Percentiles rank a stretch among this genome's conserved stretches.
These are phyloP conservation scores for Spinellus fusiger DNA, from an alignment of 192 early-diverging fungal genomes.

Conservation along the genomic window DNA sequence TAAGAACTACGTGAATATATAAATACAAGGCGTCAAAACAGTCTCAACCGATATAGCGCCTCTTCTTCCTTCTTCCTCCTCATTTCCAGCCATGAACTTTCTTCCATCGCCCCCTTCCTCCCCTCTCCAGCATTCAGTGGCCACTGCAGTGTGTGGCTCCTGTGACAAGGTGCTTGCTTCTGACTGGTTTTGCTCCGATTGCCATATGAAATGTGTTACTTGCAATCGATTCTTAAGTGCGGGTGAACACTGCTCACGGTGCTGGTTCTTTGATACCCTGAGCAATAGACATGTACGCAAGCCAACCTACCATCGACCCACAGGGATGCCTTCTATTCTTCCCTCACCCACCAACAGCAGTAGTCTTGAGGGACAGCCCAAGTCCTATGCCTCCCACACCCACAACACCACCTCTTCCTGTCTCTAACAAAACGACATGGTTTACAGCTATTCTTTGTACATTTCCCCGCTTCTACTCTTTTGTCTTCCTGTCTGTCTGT, in stretches of 20 bases:
- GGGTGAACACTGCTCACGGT: constrained; percentile 27
- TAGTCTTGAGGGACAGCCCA: not conserved
- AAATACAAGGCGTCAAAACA: not conserved
- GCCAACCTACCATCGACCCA: not conserved
- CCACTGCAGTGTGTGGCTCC: constrained; percentile 17
- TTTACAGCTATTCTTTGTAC: too few species aligned
- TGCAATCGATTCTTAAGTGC: constrained; percentile 28
- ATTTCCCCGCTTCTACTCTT: too few species aligned
- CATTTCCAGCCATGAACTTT: constrained; percentile 5
- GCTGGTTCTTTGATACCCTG: constrained; percentile 23
- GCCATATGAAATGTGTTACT: constrained; percentile 23
- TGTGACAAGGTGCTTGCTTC: constrained; percentile 23
- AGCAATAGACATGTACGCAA: not conserved
- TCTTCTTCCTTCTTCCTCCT: not conserved
- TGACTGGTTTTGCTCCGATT: constrained; percentile 31
- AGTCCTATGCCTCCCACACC: not conserved
- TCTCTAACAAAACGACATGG: too few species aligned
- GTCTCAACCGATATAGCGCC: not conserved
- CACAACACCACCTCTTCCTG: too few species aligned
- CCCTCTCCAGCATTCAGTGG: constrained; percentile 1
- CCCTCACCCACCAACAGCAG: not conserved
- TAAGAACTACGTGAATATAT: not conserved
- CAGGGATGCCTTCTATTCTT: not conserved
- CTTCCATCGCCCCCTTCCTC: constrained; percentile 17
- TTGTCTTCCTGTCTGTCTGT: too few species aligned